These are phyloP conservation scores for Thelonectria olida DNA, from an alignment of 2,329 filamentous ascomycete species.

Conservation along the genomic window DNA sequence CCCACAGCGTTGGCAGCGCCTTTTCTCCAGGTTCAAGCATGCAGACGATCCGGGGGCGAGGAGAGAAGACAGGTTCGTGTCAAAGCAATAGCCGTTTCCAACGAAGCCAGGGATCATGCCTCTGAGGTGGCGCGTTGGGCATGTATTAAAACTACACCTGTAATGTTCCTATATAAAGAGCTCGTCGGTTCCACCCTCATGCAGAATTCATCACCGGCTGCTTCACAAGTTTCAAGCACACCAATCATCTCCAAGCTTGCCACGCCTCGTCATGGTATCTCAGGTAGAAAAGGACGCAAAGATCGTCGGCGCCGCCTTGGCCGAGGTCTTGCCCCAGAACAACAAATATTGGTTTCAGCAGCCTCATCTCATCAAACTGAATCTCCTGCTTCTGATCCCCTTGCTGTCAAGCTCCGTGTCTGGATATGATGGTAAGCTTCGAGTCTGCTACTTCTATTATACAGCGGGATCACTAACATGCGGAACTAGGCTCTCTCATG, in stretches of 20 bases:
- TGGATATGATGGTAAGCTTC: conserved; percentile 55
- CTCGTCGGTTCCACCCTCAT: not conserved
- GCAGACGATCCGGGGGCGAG: conserved; percentile 16
- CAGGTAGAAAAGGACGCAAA: conserved; percentile 31
- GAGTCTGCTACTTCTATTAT: too few relatives aligned
- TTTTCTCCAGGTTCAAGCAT: conserved; percentile 18
- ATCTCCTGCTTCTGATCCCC: conserved; percentile 54
- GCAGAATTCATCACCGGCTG: not conserved
- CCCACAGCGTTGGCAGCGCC: conserved; percentile 4
- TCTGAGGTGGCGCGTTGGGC: conserved; percentile 3
- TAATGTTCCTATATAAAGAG: conserved; percentile 3
- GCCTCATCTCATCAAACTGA: conserved; percentile 54
- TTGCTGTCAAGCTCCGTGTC: conserved; percentile 52
- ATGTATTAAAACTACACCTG: not conserved
- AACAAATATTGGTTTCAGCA: conserved; percentile 54
- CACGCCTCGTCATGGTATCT: conserved; percentile 28
- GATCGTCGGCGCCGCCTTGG: conserved; percentile 42
- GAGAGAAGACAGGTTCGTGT: conserved; percentile 2
- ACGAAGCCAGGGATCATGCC: not conserved
- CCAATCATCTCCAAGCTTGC: not conserved
- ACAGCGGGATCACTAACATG: not conserved
- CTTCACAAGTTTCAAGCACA: not conserved
- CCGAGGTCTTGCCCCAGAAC: conserved; percentile 49
- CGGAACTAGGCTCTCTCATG: conserved; percentile 44
- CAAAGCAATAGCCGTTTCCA: not conserved